These are phyloP conservation scores for Didymella exigua DNA, from an alignment of 2,329 filamentous ascomycete species.

Conservation along the genomic window DNA sequence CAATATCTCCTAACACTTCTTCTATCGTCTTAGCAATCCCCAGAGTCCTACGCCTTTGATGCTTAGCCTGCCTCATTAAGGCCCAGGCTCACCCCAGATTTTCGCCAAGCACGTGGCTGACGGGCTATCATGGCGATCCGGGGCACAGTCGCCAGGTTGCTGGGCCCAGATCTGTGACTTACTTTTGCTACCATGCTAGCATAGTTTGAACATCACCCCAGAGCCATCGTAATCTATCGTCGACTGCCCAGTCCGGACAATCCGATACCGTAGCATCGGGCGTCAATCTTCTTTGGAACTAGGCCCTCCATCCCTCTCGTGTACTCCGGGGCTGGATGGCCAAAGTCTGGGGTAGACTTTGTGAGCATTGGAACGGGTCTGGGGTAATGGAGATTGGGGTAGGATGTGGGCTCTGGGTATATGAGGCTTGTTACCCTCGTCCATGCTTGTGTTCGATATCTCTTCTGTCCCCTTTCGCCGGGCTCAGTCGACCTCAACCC, in stretches of 20 bases:
- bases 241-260: slow-evolving; percentile 3
- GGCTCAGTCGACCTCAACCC: slow-evolving; percentile 15
- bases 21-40: neutral
- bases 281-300: slow-evolving; percentile 1
- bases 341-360: slow-evolving; percentile 15
- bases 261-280: slow-evolving; percentile 17
- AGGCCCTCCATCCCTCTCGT: slow-evolving; percentile 1
- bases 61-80: neutral
- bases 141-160: slow-evolving; percentile 7
- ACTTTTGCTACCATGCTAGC: slow-evolving; percentile 4
- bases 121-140: slow-evolving; percentile 13
- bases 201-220: slow-evolving; percentile 4
- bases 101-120: slow-evolving; percentile 13
- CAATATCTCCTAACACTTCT: neutral
- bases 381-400: slow-evolving; percentile 8
- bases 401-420: slow-evolving; percentile 6
- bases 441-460: slow-evolving; percentile 11
- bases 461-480: slow-evolving; percentile 16
- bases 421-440: slow-evolving; percentile 15
- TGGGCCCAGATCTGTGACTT: slow-evolving; percentile 8
- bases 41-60: neutral
- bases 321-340: slow-evolving; percentile 1
- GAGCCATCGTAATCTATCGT: slow-evolving; percentile 6
- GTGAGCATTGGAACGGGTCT: slow-evolving; percentile 11
- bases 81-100: slow-evolving; percentile 13